Percentiles rank a stretch among this genome's conserved stretches.
phyloP scores from a whole-genome alignment of 129 eudicot genomes.

The Helianthus tuberosus region DNA sequence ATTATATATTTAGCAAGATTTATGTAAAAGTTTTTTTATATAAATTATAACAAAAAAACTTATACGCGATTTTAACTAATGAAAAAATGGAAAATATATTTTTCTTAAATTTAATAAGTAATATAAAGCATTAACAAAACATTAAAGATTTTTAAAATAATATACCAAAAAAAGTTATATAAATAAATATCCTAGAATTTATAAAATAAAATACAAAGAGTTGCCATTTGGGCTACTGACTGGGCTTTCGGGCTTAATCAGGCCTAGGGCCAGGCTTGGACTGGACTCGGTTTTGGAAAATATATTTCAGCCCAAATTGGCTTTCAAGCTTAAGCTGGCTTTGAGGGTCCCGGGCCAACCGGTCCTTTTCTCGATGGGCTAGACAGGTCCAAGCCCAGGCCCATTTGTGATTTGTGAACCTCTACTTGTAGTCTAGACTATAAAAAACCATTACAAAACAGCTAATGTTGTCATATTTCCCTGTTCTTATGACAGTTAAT shows the following conservation, averaged over 20 bases:
- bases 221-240: background rate
- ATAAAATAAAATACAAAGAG: conserved; percentile 1
- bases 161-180: background rate
- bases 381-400: background rate
- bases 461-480: background rate
- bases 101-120: background rate
- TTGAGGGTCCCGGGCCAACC: background rate
- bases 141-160: background rate
- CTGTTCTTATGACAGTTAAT: conserved; percentile 6
- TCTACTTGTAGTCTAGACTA: background rate
- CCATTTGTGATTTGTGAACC: background rate
- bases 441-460: background rate
- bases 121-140: background rate
- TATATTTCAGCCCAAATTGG: background rate
- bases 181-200: background rate
- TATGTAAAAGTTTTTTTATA: background rate
- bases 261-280: background rate
- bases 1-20: background rate
- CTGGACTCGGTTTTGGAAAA: background rate
- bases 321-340: background rate
- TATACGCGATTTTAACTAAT: background rate
- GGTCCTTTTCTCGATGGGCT: background rate
- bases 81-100: background rate
- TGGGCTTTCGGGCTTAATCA: background rate
- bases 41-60: background rate